Base-by-base conservation (phyloP, 1,284 basidiomycete species). In the Fomitopsis schrenkii region DNA sequence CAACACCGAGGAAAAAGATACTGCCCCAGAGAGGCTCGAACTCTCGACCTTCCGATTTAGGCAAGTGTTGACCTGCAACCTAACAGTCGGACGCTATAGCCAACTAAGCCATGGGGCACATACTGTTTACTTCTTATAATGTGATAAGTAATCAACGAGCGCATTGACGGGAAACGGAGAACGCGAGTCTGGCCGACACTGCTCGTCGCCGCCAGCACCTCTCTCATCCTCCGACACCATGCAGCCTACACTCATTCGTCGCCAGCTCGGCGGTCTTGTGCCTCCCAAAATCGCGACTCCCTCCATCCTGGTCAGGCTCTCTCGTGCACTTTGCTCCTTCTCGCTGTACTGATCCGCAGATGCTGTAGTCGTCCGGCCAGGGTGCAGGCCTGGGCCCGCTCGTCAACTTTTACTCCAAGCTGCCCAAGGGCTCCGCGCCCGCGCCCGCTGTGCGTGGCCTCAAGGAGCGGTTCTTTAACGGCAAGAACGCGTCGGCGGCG, bases 231-330 rank as follows among this genome's bases (percentile, higher is more conserved):
- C 17, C 57, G 60, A 63, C 72, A 74, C 63, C 72, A 96, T 96
- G 93, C 85, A 90, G 80, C 83, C 92, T 68, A 87, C 93, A 63
- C 86, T 93, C 77, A 81, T 88, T 75, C 90, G 93, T 74, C 90
- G 91, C 73, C 85, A 90, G 72, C 86, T 95, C 69, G 83, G 83
- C 67, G 87, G 88, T 61, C 85, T 97, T 64, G 88, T 97, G 70
- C 95, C 95, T 52, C 95, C 95, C 59, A 98, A 98, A 82, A 91
- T 98, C 72, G 95, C 95, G 59, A 93, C 95, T 26, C 95, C 95
- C 4, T 84, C 86, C 62, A 87, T 93, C 69, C 88, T 97, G 64
- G 92, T 95, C 77, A 73, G 91, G 17, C 22, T 14, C 14, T n/a
- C n/a, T 36, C 35, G 14, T 33, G 12, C 15, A n/a, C 17, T 30